Evolutionary conservation across 768 basidiomycete species (phyloP).

Genomic region (Calocera cornea): DNA sequence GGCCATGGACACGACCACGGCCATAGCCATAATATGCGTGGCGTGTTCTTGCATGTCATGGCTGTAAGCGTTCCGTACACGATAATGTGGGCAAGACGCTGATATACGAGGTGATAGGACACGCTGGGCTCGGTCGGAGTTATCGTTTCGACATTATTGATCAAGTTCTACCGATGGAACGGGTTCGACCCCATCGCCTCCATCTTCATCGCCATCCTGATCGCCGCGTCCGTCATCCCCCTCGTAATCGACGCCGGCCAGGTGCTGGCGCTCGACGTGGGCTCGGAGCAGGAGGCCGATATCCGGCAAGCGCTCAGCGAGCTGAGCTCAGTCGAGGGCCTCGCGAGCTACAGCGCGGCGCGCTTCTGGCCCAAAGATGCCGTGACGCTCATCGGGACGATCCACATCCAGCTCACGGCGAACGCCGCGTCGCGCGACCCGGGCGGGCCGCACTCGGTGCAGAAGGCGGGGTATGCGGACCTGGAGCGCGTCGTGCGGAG

Average conservation of each 20-base stretch:
- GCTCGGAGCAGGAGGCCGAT: conserved; percentile 30
- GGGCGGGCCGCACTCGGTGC: conserved; percentile 36
- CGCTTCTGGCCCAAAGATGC: conserved; percentile 97
- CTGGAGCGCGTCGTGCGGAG: conserved; percentile 60
- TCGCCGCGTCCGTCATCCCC: conserved; percentile 89
- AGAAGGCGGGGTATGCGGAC: conserved; percentile 40
- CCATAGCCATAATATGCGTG: conserved; percentile 97
- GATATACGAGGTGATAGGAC: conserved; percentile 37
- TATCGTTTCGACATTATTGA: conserved; percentile 89
- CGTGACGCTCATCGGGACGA: conserved; percentile 70
- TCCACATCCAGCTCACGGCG: conserved; percentile 74
- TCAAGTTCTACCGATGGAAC: conserved; percentile 95
- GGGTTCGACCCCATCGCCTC: conserved; percentile 98
- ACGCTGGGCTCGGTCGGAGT: conserved; percentile 96
- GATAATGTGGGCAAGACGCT: conserved; percentile 1
- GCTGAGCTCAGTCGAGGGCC: conserved; percentile 63
- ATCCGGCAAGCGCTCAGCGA: conserved; percentile 34
- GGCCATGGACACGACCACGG: conserved; percentile 36
- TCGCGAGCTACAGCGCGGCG: conserved; percentile 65
- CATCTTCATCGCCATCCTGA: conserved; percentile 86
- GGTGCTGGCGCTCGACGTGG: conserved; percentile 75
- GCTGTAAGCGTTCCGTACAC: conserved; percentile 40
- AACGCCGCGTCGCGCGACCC: conserved; percentile 46
- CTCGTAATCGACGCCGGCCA: conserved; percentile 87
- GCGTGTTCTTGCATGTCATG: conserved; percentile 86